phyloP scores from a whole-genome alignment of 805 yeast species.

The Dipodascopsis tothii region DNA sequence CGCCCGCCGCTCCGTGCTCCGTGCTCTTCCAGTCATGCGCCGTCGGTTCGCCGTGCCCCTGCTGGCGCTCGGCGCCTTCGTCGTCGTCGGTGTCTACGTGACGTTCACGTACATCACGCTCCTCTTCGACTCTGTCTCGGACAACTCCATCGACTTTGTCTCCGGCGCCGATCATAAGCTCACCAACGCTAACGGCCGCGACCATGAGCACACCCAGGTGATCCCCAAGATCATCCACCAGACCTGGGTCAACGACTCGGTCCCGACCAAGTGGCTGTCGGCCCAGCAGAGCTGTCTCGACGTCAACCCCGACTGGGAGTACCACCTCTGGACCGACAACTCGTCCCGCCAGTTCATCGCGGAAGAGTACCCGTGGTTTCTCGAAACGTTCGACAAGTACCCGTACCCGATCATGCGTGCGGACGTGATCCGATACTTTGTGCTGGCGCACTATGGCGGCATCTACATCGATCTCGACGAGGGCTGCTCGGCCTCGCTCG shows the following conservation, averaged over 20 bases:
- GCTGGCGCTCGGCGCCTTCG: constrained; percentile 14
- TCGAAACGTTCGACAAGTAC: constrained; percentile 68
- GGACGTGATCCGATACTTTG: constrained; percentile 83
- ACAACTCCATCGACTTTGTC: constrained; percentile 19
- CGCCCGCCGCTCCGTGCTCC: background rate
- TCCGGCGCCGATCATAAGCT: constrained; percentile 9
- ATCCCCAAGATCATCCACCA: constrained; percentile 92
- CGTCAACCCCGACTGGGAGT: constrained; percentile 75
- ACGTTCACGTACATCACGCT: constrained; percentile 21
- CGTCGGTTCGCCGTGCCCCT: constrained; percentile 17
- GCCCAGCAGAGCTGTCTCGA: constrained; percentile 73
- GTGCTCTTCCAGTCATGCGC: too few species aligned
- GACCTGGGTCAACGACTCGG: constrained; percentile 70
- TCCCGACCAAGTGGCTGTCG: constrained; percentile 74
- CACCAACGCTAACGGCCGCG: constrained; percentile 5
- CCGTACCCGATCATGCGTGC: constrained; percentile 81
- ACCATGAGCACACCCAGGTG: constrained; percentile 34
- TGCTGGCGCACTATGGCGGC: constrained; percentile 78
- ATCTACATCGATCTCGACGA: constrained; percentile 85
- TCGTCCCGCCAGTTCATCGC: constrained; percentile 70
- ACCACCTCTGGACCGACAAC: constrained; percentile 73
- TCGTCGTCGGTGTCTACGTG: constrained; percentile 13
- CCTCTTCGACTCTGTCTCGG: constrained; percentile 22
- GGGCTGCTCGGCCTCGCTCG: constrained; percentile 71
- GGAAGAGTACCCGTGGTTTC: constrained; percentile 79